Conservation (phyloP, 345 rosid species). For the rapeseed (Brassica napus) region Da-Ae NC_063448.1:55548501-55549000, state of each 20-base stretch:
- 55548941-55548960: constrained; percentile 62
- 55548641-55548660: constrained; percentile 80
- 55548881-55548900: constrained; percentile 69
- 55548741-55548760: background rate
- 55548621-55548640: constrained; percentile 61
- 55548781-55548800: constrained; percentile 51
- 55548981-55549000: constrained; percentile 8
- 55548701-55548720: constrained; percentile 64
- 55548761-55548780: background rate
- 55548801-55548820: constrained; percentile 79
- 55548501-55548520: constrained; percentile 80
- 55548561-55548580: constrained; percentile 96
- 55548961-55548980: constrained; percentile 55
- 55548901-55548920: constrained; percentile 92
- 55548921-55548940: constrained; percentile 61
- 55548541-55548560: constrained; percentile 74
- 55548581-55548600: constrained; percentile 69
- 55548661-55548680: constrained; percentile 72
- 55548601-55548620: constrained; percentile 80
- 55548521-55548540: constrained; percentile 72
- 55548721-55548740: background rate
- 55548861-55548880: constrained; percentile 78
- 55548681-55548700: constrained; percentile 86
- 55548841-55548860: constrained; percentile 84
- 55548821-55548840: constrained; percentile 77